Evolutionary conservation across 2,329 filamentous ascomycete species (phyloP), one percentile per base, ranked within the genome.

Genomic region (Magnaporthiopsis incrustans): DNA sequence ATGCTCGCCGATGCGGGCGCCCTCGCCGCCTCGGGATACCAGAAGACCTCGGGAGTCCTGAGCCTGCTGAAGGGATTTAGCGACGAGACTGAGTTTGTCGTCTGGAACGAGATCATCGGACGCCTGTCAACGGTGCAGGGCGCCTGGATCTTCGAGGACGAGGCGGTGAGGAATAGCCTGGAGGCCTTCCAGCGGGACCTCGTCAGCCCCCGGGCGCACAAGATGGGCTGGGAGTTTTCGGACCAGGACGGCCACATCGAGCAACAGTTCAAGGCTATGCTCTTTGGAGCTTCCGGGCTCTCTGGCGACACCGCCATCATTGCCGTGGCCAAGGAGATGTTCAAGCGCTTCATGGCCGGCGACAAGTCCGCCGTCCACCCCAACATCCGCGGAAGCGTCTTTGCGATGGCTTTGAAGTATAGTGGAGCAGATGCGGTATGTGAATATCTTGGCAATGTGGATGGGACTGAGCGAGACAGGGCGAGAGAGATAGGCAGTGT

Each of bases 1-100:
- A 96, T 98, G 90, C 91, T 96, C 74, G 90, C 91, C 38, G 94
- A 98, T 76, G 92, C 94, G 4, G 92, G 92, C 70, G 92, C 94
- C 35, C 82, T 98, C 69, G 91, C 94, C 63, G 85, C 90, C 50
- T 95, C 93, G 60, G 94, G 94, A 38, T 96, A 96, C 75, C 91
- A 96, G 75, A 96, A 91, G 81, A 97, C 94, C 0, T 96, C 93
- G 22, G 92, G 92, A 15, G 84, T 97, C 63, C 78, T 98, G 58
- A 92, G 89, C 63, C 82, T 98, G 18, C 82, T 98, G 64, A 90
- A 96, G 74, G 88, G 90, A 61, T 95, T 98, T 67, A 90, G 91
- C 75, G 82, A 87, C 1, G 94, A 98, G 78, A 81, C 87, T 0
- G 91, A 96, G 71, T 97, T 92, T 69, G 91, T 97, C 56, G 94